Base-by-base conservation (phyloP, 352 stramenopile species). In the Achlya hypogyna region DNA sequence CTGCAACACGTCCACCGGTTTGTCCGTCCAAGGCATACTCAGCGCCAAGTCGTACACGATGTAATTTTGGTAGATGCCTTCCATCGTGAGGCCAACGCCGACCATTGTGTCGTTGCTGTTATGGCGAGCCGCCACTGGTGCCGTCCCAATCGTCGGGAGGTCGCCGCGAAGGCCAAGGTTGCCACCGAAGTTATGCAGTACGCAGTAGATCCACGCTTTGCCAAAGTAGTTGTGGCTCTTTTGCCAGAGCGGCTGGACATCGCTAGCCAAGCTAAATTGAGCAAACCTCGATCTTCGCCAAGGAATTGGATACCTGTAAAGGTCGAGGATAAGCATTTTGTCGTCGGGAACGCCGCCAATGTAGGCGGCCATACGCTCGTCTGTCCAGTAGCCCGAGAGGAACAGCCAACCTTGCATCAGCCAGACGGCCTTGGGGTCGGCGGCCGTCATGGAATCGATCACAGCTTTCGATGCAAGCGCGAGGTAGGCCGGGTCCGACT, bases 1-100 rank as follows among this genome's bases (percentile, higher is more conserved):
- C 5, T 63, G 38, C 12, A 63, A 27, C 12, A 82, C 74, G 49
- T 85, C 72, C 1, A 93, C 62, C 0, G 76, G 72, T 8, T 62
- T 42, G 35, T 75, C 45, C 56, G 80, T 64, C 81, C 79, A 93
- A 5, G 82, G 79, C 81, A 89, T 91, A 45, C 89, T 75, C 10
- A 91, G 65, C 20, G 77, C 75, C 29, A 92, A 68, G 53, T 93
- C 84, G 62, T 93, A 93, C 38, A 93, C 81, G 0, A 91, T 74
- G 60, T 93, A 93, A 75, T 93, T 93, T 54, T 93, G 81, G 67
- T 84, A 90, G 62, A 93, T 93, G 25, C 84, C 84, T 71, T 93
- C 84, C 82, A 93, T 93, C 0, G 82, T 91, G 29, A 91, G 70
- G 0, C 84, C 84, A 5, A 93, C 69, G 32, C 84, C 84, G 20